Evolutionary conservation across 2,329 filamentous ascomycete genomes (phyloP).

Genomic region (Colletotrichum magnum): DNA sequence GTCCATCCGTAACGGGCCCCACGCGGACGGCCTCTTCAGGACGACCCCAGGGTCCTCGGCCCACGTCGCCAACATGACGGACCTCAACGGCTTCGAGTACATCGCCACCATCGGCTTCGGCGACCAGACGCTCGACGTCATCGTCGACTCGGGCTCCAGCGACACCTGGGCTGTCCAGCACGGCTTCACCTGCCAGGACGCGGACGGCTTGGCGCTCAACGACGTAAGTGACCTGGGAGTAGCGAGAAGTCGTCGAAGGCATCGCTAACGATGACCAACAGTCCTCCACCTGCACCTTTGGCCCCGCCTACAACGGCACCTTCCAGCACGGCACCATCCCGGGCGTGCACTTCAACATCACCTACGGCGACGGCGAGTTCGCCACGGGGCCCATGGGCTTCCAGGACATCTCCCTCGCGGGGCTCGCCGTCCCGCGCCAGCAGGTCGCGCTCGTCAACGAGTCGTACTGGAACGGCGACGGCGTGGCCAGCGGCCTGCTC

Average conservation of each 20-base stretch:
- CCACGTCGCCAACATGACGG: slow-evolving; percentile 11
- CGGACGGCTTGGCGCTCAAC: background rate
- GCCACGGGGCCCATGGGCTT: slow-evolving; percentile 56
- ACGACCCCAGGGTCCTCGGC: background rate
- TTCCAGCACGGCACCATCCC: slow-evolving; percentile 51
- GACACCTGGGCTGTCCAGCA: slow-evolving; percentile 60
- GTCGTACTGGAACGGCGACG: slow-evolving; percentile 60
- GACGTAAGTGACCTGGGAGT: background rate
- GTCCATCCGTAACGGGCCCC: background rate
- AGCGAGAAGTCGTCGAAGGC: too few species aligned
- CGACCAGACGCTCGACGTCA: slow-evolving; percentile 50
- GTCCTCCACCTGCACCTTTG: slow-evolving; percentile 44
- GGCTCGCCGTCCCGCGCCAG: slow-evolving; percentile 59
- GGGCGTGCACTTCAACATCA: slow-evolving; percentile 57
- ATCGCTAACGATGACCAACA: background rate
- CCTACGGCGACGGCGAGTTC: slow-evolving; percentile 59
- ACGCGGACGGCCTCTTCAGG: background rate
- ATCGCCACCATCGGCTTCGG: slow-evolving; percentile 46
- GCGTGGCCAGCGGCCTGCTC: slow-evolving; percentile 61
- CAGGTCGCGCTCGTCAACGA: slow-evolving; percentile 61
- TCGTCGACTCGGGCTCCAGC: slow-evolving; percentile 63
- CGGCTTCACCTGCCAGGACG: slow-evolving; percentile 53
- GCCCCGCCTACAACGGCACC: slow-evolving; percentile 46
- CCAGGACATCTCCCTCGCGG: slow-evolving; percentile 59
- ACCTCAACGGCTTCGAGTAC: slow-evolving; percentile 23